A percentile compares a stretch with the other conserved stretches of the same genome.
These are phyloP conservation scores for Knoxia roxburghii DNA, from an alignment of 257 asterid genomes.

Conservation along the genomic window DNA sequence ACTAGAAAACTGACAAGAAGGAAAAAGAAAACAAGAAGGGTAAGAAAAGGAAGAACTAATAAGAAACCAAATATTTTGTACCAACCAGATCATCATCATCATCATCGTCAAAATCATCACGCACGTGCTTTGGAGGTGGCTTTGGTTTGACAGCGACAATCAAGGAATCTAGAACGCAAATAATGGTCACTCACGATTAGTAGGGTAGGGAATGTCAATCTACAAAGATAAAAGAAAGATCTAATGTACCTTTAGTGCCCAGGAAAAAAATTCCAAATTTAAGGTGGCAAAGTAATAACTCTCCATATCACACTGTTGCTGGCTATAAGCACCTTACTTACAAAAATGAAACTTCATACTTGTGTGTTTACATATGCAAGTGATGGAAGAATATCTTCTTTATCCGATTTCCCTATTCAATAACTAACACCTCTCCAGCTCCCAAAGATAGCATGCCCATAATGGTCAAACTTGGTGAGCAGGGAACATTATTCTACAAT, in stretches of 20 bases:
- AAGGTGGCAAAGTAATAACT: not conserved
- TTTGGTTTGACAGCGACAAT: constrained; percentile 78
- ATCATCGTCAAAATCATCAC: constrained; percentile 51
- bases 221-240: not conserved
- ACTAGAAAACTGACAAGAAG: not conserved
- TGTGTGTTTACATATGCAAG: not conserved
- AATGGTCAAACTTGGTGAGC: not conserved
- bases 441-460: not conserved
- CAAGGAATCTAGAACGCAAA: constrained; percentile 49
- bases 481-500: not conserved
- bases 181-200: constrained; percentile 14
- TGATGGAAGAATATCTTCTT: not conserved
- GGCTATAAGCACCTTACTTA: not conserved
- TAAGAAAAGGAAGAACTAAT: not conserved
- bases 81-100: constrained; percentile 71
- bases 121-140: constrained; percentile 66
- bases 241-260: not conserved
- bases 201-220: not conserved
- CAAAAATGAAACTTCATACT: not conserved
- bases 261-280: not conserved
- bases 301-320: not conserved
- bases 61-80: constrained; percentile 10
- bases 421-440: not conserved
- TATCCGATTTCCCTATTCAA: not conserved
- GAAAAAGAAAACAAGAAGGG: not conserved